Percentiles rank a stretch among this genome's conserved stretches.
Evolutionary conservation across 2,329 filamentous ascomycete species (phyloP).

Genomic region (Exophiala mesophila): DNA sequence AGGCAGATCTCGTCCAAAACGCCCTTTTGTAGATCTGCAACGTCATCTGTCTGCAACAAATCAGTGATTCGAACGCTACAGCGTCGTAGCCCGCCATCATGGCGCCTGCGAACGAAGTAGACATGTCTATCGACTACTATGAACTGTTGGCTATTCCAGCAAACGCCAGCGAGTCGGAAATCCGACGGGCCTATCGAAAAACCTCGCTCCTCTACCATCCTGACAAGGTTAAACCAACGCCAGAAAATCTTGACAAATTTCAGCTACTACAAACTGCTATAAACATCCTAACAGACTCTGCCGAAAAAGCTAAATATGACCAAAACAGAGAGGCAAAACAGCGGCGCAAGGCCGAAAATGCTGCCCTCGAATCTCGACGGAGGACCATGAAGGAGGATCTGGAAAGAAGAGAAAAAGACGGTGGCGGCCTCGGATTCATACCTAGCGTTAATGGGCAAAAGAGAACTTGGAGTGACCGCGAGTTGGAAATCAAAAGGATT

Average conservation of each 20-base stretch:
- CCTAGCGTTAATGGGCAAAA: conserved; percentile 49
- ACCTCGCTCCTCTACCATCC: conserved; percentile 88
- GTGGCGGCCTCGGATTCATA: conserved; percentile 28
- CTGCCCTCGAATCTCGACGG: conserved; percentile 67
- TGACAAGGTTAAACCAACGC: conserved; percentile 73
- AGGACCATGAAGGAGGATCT: conserved; percentile 80
- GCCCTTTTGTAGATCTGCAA: too few relatives aligned
- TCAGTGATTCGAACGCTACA: too few relatives aligned
- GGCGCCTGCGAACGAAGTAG: conserved; percentile 52
- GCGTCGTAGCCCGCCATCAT: too few relatives aligned
- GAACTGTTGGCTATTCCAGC: conserved; percentile 62
- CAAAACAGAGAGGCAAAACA: conserved; percentile 65
- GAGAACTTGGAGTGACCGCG: conserved; percentile 50
- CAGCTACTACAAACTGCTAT: conserved; percentile 81
- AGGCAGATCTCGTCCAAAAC: too few relatives aligned
- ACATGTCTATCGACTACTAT: conserved; percentile 69
- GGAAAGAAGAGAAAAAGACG: conserved; percentile 65
- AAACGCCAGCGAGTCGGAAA: conserved; percentile 64
- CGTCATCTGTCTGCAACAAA: too few relatives aligned
- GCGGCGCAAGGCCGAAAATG: conserved; percentile 65
- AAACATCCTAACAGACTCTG: conserved; percentile 70
- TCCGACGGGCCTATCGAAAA: conserved; percentile 78
- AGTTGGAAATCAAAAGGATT: conserved; percentile 49
- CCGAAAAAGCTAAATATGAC: conserved; percentile 72
- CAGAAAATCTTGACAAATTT: conserved; percentile 70